These are phyloP conservation scores for Phytophthora aleatoria DNA, from an alignment of 352 stramenopile species.

Conservation along the genomic window DNA sequence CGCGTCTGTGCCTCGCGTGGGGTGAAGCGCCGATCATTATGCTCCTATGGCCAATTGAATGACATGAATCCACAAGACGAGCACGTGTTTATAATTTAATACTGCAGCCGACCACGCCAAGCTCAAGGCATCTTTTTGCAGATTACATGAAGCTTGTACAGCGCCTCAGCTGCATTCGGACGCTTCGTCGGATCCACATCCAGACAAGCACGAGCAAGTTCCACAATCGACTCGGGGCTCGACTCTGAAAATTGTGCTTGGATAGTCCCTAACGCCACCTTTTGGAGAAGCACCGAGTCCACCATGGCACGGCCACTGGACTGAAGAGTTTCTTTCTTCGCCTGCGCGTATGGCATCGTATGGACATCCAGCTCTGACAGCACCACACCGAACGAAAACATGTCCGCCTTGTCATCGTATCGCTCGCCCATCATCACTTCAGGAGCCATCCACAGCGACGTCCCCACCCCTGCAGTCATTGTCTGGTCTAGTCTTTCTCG, in stretches of 20 bases:
- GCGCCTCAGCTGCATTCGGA: constrained; percentile 32
- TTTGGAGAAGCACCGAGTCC: constrained; percentile 28
- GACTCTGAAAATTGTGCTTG: constrained; percentile 26
- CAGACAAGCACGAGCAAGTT: constrained; percentile 27
- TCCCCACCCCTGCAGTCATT: constrained; percentile 38
- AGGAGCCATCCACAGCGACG: constrained; percentile 30
- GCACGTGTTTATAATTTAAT: constrained; percentile 22
- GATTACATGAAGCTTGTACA: constrained; percentile 37
- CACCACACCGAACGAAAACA: constrained; percentile 38
- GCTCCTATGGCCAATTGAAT: no score
- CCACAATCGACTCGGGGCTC: constrained; percentile 24
- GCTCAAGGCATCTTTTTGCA: constrained; percentile 15
- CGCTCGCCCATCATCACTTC: constrained; percentile 28
- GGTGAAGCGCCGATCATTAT: no score
- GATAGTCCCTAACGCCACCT: constrained; percentile 28
- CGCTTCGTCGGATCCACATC: constrained; percentile 20
- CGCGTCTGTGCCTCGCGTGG: no score
- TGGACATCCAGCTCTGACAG: constrained; percentile 53
- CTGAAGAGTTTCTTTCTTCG: constrained; percentile 38
- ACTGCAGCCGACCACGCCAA: background rate
- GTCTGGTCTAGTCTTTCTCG: constrained; percentile 33
- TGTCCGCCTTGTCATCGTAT: constrained; percentile 33
- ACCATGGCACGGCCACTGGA: constrained; percentile 25
- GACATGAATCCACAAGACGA: background rate
- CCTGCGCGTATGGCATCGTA: constrained; percentile 54